Conservation (phyloP, 2,329 filamentous ascomycete genomes). For the Nothophaeocryptopus gaeumannii region DNA sequence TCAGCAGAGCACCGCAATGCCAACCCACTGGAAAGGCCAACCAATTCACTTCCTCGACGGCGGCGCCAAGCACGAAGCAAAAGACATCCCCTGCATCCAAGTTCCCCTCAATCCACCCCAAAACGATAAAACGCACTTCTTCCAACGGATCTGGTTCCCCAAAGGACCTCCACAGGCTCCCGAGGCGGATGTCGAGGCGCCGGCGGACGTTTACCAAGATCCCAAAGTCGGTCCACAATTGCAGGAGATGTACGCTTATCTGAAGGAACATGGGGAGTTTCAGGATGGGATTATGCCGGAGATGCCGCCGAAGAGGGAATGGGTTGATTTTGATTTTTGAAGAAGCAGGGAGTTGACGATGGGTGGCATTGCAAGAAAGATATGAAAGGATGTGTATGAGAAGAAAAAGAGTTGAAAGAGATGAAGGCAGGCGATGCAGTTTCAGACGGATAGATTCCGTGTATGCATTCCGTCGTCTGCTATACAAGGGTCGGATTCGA, state of each 20-base stretch:
- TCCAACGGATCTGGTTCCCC: slow-evolving; percentile 14
- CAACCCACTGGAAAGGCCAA: slow-evolving; percentile 6
- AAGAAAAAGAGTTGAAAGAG: no score
- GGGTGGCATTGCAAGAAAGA: no score
- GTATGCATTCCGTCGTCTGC: no score
- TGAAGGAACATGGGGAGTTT: slow-evolving; percentile 66
- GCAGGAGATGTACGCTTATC: slow-evolving; percentile 62
- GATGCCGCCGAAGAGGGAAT: slow-evolving; percentile 74
- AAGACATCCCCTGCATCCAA: no score
- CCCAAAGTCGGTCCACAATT: slow-evolving; percentile 48
- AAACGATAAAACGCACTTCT: background rate
- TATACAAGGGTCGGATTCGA: no score
- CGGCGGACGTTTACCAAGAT: slow-evolving; percentile 57
- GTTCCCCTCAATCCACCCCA: no score
- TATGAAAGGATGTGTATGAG: no score
- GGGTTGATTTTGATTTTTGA: slow-evolving; percentile 47
- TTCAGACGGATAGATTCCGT: no score
- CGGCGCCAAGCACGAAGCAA: no score
- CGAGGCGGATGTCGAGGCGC: slow-evolving; percentile 57
- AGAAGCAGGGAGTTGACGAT: no score
- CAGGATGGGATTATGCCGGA: slow-evolving; percentile 69
- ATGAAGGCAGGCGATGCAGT: no score
- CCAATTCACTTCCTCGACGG: background rate
- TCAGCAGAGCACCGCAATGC: background rate
- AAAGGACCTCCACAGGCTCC: slow-evolving; percentile 56